Conservation (phyloP, 2,329 filamentous ascomycete genomes). For the Penicillium paneum region DNA sequence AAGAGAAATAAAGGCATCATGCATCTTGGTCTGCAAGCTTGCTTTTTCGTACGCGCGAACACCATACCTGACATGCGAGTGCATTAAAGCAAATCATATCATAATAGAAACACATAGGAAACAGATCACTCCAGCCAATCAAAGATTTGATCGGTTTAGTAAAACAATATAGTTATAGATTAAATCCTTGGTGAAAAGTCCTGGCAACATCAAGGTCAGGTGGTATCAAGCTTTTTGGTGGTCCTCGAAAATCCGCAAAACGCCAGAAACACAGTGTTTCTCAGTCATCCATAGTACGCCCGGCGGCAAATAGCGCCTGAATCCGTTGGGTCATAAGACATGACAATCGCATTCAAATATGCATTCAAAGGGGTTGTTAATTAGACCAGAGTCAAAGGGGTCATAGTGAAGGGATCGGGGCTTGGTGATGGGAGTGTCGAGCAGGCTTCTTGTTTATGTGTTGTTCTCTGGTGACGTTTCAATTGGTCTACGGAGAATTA, state of each 20-base stretch:
- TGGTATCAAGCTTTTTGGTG: constrained; percentile 5
- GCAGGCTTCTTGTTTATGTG: constrained; percentile 31
- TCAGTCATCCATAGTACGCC: constrained; percentile 9
- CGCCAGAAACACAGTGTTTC: constrained; percentile 2
- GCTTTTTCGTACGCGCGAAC: not conserved
- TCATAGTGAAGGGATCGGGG: constrained; percentile 22
- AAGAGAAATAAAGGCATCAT: not conserved
- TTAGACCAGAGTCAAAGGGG: constrained; percentile 17
- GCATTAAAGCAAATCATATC: not conserved
- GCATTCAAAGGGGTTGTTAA: not conserved
- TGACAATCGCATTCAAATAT: constrained; percentile 7
- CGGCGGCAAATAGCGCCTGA: constrained; percentile 1
- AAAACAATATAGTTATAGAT: not conserved
- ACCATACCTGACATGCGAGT: not conserved
- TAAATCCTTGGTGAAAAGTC: not conserved
- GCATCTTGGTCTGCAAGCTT: not conserved
- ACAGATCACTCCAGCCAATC: not conserved
- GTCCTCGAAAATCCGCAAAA: not conserved
- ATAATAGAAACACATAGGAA: not conserved
- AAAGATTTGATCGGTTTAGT: not conserved
- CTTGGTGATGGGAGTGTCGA: constrained; percentile 24
- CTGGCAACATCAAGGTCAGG: not conserved
- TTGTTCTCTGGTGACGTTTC: constrained; percentile 40
- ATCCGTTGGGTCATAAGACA: constrained; percentile 6
- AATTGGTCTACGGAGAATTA: constrained; percentile 34